These are phyloP conservation scores for Aspergillus tanneri DNA, from an alignment of 2,329 filamentous ascomycete species.

Conservation along the genomic window DNA sequence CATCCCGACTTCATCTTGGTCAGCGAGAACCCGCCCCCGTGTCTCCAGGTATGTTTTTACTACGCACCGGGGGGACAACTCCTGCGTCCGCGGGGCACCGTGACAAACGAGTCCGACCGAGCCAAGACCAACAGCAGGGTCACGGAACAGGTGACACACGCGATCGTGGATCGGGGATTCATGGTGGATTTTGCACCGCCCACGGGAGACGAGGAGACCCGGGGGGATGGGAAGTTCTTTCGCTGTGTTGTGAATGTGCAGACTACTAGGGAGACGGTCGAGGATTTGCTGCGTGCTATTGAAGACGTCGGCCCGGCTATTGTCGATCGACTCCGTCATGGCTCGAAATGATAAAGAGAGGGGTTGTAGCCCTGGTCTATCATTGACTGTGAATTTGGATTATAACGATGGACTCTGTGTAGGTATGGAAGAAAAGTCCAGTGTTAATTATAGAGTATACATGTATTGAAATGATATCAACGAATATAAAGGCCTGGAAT, in stretches of 20 bases:
- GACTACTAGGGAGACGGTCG: slow-evolving; percentile 60
- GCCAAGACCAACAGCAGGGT: slow-evolving; percentile 53
- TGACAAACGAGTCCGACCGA: slow-evolving; percentile 37
- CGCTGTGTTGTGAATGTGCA: slow-evolving; percentile 66
- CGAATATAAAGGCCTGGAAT: too few relatives aligned
- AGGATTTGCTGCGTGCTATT: slow-evolving; percentile 62
- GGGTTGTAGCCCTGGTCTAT: slow-evolving; percentile 38
- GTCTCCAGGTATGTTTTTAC: slow-evolving; percentile 94
- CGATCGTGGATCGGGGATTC: slow-evolving; percentile 60
- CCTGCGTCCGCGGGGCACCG: slow-evolving; percentile 32
- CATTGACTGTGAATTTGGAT: too few relatives aligned
- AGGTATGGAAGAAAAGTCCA: too few relatives aligned
- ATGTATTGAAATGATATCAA: too few relatives aligned
- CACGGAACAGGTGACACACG: slow-evolving; percentile 56
- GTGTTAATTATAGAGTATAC: too few relatives aligned
- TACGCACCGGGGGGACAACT: slow-evolving; percentile 63
- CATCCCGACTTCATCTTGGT: slow-evolving; percentile 67
- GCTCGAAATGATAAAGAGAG: slow-evolving; percentile 33
- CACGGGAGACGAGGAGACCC: slow-evolving; percentile 48
- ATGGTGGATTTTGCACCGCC: slow-evolving; percentile 67
- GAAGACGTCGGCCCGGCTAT: slow-evolving; percentile 46
- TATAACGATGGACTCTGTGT: too few relatives aligned
- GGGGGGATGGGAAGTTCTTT: slow-evolving; percentile 64
- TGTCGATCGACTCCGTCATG: slow-evolving; percentile 25
- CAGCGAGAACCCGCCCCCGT: slow-evolving; percentile 74